Evolutionary conservation across 495 filamentous ascomycete species (phyloP), one percentile per base, ranked within the genome.

Genomic region (Daldinia vernicosa): DNA sequence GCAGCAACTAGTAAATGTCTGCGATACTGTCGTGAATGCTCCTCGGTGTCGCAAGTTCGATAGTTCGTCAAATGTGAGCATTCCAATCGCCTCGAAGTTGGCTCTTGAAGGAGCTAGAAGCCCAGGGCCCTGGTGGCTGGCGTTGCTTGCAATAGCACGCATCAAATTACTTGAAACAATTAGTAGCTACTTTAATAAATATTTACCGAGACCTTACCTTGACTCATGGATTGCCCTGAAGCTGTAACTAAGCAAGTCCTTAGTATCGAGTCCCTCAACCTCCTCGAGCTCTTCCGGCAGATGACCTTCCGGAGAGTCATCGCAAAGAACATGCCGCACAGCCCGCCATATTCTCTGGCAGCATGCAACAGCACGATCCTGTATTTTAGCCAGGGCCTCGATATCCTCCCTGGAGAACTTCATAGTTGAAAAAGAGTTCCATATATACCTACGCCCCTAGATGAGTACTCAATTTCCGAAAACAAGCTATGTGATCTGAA

Each of bases 151-250:
- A 30, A 92, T 79, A 3, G 80, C 80, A 40, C 86, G 89, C 73
- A 88, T 83, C 33, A 91, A 82, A 80, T 86, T 81, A 67, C 85
- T 87, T 22, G 43, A 66, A 43, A 17, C 6, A 15, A 52, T 79
- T 64, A 76, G 72, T 66, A 56, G 77, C 43, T 15, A 55, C 58
- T 26, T 28, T 8, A 33, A 30, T 40, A 22, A 12, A n/a, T 32
- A 4, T 32, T 32, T 6, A 9, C 7, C 37, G 1, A 50, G 28
- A 11, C 50, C 37, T 14, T 80, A 94, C 92, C 91, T 97, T 22
- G 94, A 92, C 76, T 98, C 95, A 59, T 96, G 94, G 22, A 98
- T 82, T 0, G 92, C 93, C 72, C 95, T 87, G 87, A 97, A 99
- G 47, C 91, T 95, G 75, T 97, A 99, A 32, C 93, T 97, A 51